phyloP scores from a whole-genome alignment of 1,284 basidiomycete genomes.

The Rhodotorula sp. region DNA sequence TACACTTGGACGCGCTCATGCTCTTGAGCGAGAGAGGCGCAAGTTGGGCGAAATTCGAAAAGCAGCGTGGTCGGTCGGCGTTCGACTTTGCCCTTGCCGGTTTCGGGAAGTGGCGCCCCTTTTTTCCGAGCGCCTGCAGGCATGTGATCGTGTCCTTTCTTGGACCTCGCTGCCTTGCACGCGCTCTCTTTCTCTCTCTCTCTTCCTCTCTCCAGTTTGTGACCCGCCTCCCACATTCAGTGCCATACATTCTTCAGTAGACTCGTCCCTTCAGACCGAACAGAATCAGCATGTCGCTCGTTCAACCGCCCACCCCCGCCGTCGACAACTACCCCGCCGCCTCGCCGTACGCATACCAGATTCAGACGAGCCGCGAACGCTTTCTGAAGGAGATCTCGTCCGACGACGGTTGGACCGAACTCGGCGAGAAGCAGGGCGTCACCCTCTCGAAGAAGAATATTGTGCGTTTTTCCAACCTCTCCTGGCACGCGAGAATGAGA shows the following conservation, averaged over 20 bases:
- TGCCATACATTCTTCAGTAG: neutral
- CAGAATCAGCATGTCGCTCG: neutral
- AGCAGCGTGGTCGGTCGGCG: no score
- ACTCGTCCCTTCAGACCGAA: neutral
- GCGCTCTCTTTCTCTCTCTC: no score
- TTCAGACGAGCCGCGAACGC: slow-evolving; percentile 12
- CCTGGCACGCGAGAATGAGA: no score
- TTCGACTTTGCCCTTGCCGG: no score
- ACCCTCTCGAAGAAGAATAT: slow-evolving; percentile 2
- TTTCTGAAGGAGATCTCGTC: slow-evolving; percentile 20
- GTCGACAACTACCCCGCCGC: slow-evolving; percentile 24
- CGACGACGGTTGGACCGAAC: slow-evolving; percentile 29
- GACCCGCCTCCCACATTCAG: neutral
- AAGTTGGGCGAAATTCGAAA: no score
- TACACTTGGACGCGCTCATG: no score
- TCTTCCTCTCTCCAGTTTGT: no score
- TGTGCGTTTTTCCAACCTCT: neutral
- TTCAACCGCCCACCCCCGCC: slow-evolving; percentile 12
- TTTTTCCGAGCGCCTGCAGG: no score
- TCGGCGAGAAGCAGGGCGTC: slow-evolving; percentile 33
- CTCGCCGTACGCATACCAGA: slow-evolving; percentile 2
- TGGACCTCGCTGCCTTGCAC: no score
- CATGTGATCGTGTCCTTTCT: no score
- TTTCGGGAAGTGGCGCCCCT: no score
- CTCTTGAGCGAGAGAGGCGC: no score